Conservation (phyloP, 805 yeast genomes). For the Helenozyma baotianmanensis region DNA sequence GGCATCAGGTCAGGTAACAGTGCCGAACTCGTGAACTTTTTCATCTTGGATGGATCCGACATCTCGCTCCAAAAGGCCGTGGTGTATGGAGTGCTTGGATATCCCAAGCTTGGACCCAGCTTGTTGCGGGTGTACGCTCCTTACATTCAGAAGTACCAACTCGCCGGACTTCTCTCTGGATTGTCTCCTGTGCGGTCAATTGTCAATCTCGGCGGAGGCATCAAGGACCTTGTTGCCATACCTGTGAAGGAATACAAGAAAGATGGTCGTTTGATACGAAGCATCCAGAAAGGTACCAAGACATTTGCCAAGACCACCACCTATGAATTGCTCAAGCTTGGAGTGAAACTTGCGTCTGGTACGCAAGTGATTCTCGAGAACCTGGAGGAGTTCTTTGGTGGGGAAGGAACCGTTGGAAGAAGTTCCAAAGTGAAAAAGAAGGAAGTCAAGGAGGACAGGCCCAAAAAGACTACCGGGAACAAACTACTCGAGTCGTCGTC, state of each 20-base stretch:
- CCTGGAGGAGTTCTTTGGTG: constrained; percentile 76
- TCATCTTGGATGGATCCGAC: constrained; percentile 81
- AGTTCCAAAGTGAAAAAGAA: constrained; percentile 12
- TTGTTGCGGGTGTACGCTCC: constrained; percentile 82
- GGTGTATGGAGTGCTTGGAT: constrained; percentile 75
- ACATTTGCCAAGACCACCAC: constrained; percentile 75
- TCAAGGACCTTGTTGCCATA: constrained; percentile 65
- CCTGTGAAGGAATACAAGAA: constrained; percentile 71
- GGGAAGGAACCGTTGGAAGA: constrained; percentile 57
- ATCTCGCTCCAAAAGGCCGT: constrained; percentile 58
- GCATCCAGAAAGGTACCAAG: constrained; percentile 70
- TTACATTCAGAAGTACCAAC: constrained; percentile 75
- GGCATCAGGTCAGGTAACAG: constrained; percentile 85
- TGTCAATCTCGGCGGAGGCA: constrained; percentile 72
- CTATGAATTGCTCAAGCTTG: constrained; percentile 73
- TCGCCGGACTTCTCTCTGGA: constrained; percentile 79
- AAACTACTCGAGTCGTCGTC: constrained; percentile 25
- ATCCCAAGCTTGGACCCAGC: constrained; percentile 49
- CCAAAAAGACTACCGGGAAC: constrained; percentile 3
- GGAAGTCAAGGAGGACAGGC: constrained; percentile 3
- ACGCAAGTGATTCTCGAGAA: constrained; percentile 77
- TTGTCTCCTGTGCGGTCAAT: constrained; percentile 76
- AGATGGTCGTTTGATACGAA: constrained; percentile 65
- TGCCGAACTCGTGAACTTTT: constrained; percentile 82
- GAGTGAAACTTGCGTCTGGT: constrained; percentile 83